A percentile compares a stretch with the other conserved stretches of the same genome.
These are phyloP conservation scores for Trichocladium antarcticum DNA, from an alignment of 495 filamentous ascomycete genomes.

Conservation along the genomic window DNA sequence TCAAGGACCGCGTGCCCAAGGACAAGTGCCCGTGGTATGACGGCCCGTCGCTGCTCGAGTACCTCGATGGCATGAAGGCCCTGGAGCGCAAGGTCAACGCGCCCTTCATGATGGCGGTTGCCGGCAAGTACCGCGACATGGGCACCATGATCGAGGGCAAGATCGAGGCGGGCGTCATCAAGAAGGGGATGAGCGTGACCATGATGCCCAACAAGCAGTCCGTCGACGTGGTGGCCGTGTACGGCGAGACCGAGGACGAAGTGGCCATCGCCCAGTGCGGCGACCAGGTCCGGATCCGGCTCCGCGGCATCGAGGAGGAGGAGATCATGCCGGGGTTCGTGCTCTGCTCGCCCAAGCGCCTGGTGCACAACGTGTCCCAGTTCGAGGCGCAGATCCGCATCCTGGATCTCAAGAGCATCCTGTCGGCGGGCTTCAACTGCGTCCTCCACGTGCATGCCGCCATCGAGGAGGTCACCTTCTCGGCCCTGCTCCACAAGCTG, in stretches of 20 bases:
- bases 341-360: constrained; percentile 79
- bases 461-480: constrained; percentile 90
- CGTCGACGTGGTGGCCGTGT: constrained; percentile 68
- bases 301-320: constrained; percentile 93
- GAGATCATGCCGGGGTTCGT: constrained; percentile 94
- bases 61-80: constrained; percentile 78
- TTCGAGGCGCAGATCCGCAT: constrained; percentile 97
- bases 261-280: constrained; percentile 67
- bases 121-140: constrained; percentile 92
- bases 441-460: constrained; percentile 83
- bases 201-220: constrained; percentile 93
- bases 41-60: constrained; percentile 90
- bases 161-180: constrained; percentile 81
- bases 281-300: constrained; percentile 86
- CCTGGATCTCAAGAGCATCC: constrained; percentile 88
- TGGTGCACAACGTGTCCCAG: constrained; percentile 75
- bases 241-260: constrained; percentile 95
- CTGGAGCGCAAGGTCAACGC: constrained; percentile 94
- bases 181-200: constrained; percentile 68
- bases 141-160: constrained; percentile 96
- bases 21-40: constrained; percentile 72
- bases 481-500: constrained; percentile 76
- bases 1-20: constrained; percentile 78
- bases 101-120: constrained; percentile 98
- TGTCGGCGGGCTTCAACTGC: constrained; percentile 72